phyloP scores from a whole-genome alignment of 495 filamentous ascomycete species.

The Penicillium lagena region DNA sequence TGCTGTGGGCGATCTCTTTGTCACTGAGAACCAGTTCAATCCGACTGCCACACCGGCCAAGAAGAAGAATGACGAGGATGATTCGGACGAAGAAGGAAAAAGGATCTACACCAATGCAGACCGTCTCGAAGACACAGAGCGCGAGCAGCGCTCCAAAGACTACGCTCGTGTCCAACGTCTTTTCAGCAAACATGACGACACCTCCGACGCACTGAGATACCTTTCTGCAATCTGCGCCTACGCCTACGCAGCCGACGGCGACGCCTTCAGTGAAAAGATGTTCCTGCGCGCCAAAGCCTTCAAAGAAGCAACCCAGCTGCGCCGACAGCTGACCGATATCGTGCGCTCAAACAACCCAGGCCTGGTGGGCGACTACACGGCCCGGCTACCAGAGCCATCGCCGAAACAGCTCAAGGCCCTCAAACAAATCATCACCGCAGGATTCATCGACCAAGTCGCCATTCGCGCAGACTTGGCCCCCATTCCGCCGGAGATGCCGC shows the following conservation, averaged over 20 bases:
- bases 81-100: conserved; percentile 6
- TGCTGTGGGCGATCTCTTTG: conserved; percentile 80
- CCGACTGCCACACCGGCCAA: conserved; percentile 22
- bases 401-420: conserved; percentile 70
- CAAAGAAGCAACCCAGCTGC: conserved; percentile 76
- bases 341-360: conserved; percentile 68
- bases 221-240: conserved; percentile 79
- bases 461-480: conserved; percentile 85
- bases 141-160: conserved; percentile 56
- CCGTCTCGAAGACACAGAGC: conserved; percentile 59
- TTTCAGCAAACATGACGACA: conserved; percentile 74
- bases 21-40: conserved; percentile 75
- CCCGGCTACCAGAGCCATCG: conserved; percentile 62
- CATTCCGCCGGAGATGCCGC: conserved; percentile 58
- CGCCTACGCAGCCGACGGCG: conserved; percentile 64
- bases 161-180: conserved; percentile 72
- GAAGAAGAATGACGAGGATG: conserved; percentile 30
- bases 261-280: conserved; percentile 68
- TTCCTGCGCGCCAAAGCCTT: conserved; percentile 84
- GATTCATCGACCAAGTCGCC: conserved; percentile 93
- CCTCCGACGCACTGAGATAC: conserved; percentile 83
- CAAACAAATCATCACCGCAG: conserved; percentile 84
- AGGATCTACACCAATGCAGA: conserved; percentile 59
- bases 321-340: conserved; percentile 74
- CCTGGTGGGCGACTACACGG: conserved; percentile 50